Percentiles rank a stretch among this genome's conserved stretches.
Conservation (phyloP, 352 stramenopile species). For the Discostella stelligera region DNA sequence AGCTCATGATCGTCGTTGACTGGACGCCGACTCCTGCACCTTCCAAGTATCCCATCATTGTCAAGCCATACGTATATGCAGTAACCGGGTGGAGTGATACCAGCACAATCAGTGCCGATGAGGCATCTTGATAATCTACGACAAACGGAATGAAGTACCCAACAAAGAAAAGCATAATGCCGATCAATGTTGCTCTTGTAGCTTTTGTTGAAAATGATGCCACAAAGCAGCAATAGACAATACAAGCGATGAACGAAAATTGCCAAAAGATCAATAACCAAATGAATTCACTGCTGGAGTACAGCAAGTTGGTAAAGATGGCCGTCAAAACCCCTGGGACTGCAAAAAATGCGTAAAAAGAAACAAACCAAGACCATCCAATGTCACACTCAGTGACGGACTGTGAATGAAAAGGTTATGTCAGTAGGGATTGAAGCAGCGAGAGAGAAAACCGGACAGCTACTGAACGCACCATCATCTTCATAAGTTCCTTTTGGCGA, state of each 20-base stretch:
- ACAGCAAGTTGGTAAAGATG: slow-evolving; percentile 59
- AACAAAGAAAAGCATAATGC: slow-evolving; percentile 76
- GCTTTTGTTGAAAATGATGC: slow-evolving; percentile 66
- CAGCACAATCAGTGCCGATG: slow-evolving; percentile 35
- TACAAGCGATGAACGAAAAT: slow-evolving; percentile 65
- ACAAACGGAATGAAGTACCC: slow-evolving; percentile 76
- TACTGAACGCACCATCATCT: slow-evolving; percentile 70
- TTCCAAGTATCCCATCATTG: slow-evolving; percentile 78
- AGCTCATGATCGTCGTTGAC: slow-evolving; percentile 44
- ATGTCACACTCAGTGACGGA: slow-evolving; percentile 73
- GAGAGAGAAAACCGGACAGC: background rate
- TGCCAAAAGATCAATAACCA: slow-evolving; percentile 76
- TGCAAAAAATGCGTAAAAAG: slow-evolving; percentile 67
- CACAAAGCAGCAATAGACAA: slow-evolving; percentile 71
- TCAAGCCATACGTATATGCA: slow-evolving; percentile 73
- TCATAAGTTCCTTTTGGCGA: slow-evolving; percentile 82
- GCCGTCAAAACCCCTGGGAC: slow-evolving; percentile 51
- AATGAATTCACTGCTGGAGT: slow-evolving; percentile 46
- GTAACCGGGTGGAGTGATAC: slow-evolving; percentile 75
- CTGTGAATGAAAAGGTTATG: background rate
- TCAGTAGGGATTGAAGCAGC: background rate
- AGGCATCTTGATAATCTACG: slow-evolving; percentile 39
- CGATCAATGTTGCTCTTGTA: slow-evolving; percentile 72
- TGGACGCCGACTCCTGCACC: slow-evolving; percentile 68
- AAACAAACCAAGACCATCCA: slow-evolving; percentile 77